Evolutionary conservation across 169 alveolate species (phyloP), one percentile per base, ranked within the genome.

Genomic region (Cryptosporidium canis): DNA sequence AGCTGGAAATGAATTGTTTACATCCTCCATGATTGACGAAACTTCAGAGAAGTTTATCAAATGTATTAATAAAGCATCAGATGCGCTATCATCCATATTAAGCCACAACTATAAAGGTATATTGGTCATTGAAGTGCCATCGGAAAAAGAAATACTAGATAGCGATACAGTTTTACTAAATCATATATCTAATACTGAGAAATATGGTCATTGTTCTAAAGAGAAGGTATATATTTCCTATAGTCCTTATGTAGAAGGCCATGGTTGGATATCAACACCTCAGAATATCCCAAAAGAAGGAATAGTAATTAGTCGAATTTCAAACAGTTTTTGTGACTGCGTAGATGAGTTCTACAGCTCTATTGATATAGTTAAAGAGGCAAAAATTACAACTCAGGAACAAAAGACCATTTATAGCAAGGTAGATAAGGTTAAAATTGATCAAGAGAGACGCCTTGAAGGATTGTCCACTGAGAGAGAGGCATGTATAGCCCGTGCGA

Each of bases 401-500:
- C 77, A 77, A 18, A 77, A 77, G n/a, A 51, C 63, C n/a, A 77
- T 77, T 29, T 66, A 77, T 77, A 77, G 87, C 31, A 96, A 96
- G 66, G 91, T 94, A 67, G 93, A 93, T 66, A 94, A 95, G 71
- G 95, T 96, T 18, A 95, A 94, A 72, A 92, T 93, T 35, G 98
- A 96, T 83, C 96, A 96, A 84, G 94, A 94, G 67, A 92, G 93
- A 45, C 92, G 98, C 66, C 95, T 95, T 18, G 51, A 95, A 61
- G 92, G 94, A n/a, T 83, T 92, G 2, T 61, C 90, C 27, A 64
- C 90, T 18, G 96, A 93, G 68, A 83, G 92, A 68, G 96, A 95
- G 65, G 92, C 94, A 35, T 92, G 92, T 8, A 66, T 95, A 24
- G 90, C 91, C 24, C 92, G 94, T 70, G 96, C 96, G 14, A 66